These are phyloP conservation scores for Coccomyxa sp. DNA, from an alignment of 139 green algal genomes.

Conservation along the genomic window DNA sequence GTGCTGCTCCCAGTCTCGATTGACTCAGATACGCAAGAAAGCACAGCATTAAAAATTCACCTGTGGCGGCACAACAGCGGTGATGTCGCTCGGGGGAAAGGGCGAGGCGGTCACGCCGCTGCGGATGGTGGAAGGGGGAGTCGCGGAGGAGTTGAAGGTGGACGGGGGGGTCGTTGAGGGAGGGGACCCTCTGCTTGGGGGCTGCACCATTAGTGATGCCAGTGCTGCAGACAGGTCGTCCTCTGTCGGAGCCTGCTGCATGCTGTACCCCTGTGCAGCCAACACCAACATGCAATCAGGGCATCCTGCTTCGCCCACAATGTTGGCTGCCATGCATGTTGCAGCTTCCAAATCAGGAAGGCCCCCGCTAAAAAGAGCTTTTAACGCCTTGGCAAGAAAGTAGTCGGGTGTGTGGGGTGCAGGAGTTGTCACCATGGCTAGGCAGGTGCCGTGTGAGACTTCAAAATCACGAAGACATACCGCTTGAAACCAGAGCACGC, in stretches of 20 bases:
- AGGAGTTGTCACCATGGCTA: background rate
- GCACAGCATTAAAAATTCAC: too few relatives aligned
- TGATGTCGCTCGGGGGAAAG: too few relatives aligned
- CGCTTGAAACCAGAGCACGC: too few relatives aligned
- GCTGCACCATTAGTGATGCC: background rate
- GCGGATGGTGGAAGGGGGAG: background rate
- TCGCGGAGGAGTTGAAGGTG: background rate
- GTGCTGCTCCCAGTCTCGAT: too few relatives aligned
- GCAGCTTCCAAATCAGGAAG: background rate
- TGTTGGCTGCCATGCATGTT: background rate
- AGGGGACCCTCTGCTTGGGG: background rate
- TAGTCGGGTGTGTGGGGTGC: background rate
- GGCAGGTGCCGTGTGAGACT: background rate
- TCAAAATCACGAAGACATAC: background rate
- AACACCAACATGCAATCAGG: constrained; percentile 1
- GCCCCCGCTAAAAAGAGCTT: background rate
- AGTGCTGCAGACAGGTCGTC: background rate
- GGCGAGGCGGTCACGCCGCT: background rate
- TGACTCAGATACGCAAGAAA: too few relatives aligned
- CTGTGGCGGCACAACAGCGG: too few relatives aligned
- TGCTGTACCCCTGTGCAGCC: background rate
- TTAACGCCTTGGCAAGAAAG: background rate
- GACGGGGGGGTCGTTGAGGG: background rate
- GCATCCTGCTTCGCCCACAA: background rate
- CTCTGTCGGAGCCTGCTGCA: background rate